Base-by-base conservation (phyloP, 768 basidiomycete species). In the Phanerochaete carnosa region DNA sequence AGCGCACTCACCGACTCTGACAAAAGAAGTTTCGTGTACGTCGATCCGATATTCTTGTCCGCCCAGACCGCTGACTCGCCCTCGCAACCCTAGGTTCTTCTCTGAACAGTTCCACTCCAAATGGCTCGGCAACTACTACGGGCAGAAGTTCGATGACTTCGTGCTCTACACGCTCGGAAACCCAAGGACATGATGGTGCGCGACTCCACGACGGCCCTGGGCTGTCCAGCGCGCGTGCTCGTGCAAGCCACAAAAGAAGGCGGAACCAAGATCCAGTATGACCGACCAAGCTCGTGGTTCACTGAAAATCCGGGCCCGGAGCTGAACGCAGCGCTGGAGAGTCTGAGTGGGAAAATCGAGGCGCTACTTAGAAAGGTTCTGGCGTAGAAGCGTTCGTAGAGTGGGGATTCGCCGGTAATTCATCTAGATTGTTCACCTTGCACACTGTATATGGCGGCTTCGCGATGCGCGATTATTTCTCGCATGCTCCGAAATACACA, bases 101-200 rank as follows among this genome's bases (percentile, higher is more conserved):
- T 16, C 54, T 13, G 54, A 28, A 37, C 29, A 35, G 5, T 55
- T 15, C 29, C 54, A 55, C 35, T 55, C 54, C 26, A 32, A 37
- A 9, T 55, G 54, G 54, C 54, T 55, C 54, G n/a, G 29, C 37
- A 32, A 16, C 28, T 55, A 55, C 32, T 29, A 12, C 11, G 26
- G 15, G 9, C 28, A 32, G 9, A 15, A 30, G 19, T 33, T 54
- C 52, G 19, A 19, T 5, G 52, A 35, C 12, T 22, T 33, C 19
- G 13, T 15, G 3, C 52, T 30, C 9, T 85, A 84, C 68, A 76
- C 73, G 25, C 72, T 83, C 59, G 83, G 83, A 19, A 83, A 83
- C 68, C 83, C 83, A 76, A 80, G 57, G 67, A 66, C 2, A 76
- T 85, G 64, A 59, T 83, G 51, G 64, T 70, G 59, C 66, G 74